Conservation (phyloP, 768 basidiomycete genomes). For the Russula abietina region DNA sequence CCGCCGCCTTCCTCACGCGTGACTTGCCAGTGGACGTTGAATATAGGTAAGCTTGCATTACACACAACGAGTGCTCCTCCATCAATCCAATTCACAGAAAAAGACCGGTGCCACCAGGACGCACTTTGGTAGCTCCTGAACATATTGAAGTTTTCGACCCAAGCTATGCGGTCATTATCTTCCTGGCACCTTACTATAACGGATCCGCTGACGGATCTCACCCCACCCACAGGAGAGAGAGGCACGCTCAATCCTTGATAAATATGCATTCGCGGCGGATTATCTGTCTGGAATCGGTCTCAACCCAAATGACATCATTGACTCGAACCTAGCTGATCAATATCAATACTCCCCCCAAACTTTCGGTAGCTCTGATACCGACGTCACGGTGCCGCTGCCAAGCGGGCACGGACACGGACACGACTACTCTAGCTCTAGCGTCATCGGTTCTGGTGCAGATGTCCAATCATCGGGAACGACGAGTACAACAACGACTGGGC, state of each 20-base stretch:
- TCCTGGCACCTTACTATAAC: background rate
- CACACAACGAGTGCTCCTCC: background rate
- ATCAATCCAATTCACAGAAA: background rate
- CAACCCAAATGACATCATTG: conserved; percentile 29
- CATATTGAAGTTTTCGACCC: conserved; percentile 26
- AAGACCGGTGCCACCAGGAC: background rate
- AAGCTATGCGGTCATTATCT: conserved; percentile 25
- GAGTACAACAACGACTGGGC: conserved; percentile 10
- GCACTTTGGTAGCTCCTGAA: conserved; percentile 6
- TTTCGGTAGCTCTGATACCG: conserved; percentile 7
- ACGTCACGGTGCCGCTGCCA: no score
- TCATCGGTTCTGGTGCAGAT: conserved; percentile 2
- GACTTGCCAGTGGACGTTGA: background rate
- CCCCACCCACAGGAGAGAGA: conserved; percentile 28
- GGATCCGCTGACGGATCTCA: background rate
- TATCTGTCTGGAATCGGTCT: conserved; percentile 32
- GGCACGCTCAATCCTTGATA: conserved; percentile 27
- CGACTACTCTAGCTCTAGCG: background rate
- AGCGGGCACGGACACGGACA: background rate
- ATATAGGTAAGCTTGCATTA: background rate
- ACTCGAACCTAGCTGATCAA: conserved; percentile 17
- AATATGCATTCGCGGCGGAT: conserved; percentile 31
- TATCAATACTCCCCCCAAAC: conserved; percentile 27
- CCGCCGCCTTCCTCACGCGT: background rate
- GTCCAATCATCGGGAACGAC: conserved; percentile 8